These are phyloP conservation scores for Talaromyces verruculosus DNA, from an alignment of 2,329 filamentous ascomycete species.

Conservation along the genomic window DNA sequence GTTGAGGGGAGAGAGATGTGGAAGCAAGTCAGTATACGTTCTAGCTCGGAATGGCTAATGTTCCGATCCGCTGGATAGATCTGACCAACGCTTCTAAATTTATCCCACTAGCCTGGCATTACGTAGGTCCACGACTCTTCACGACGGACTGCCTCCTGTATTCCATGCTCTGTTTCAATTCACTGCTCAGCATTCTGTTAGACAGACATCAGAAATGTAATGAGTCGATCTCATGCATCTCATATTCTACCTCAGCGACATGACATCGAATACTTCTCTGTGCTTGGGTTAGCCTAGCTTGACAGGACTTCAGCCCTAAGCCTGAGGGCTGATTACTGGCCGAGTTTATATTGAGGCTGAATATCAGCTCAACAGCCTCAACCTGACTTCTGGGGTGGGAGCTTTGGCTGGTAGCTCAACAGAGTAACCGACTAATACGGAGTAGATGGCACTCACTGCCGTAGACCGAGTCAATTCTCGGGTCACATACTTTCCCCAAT, in stretches of 20 bases:
- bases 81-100: not conserved
- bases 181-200: not conserved
- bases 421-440: not conserved
- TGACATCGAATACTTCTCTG: not conserved
- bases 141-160: not conserved
- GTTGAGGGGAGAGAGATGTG: not conserved
- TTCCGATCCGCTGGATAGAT: not conserved
- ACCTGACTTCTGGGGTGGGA: not conserved
- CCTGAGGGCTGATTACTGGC: not conserved
- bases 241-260: not conserved
- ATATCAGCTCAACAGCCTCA: not conserved
- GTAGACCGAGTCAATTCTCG: not conserved
- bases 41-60: conserved; percentile 6
- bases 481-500: not conserved
- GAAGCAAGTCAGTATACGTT: not conserved
- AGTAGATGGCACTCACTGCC: not conserved
- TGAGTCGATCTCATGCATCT: not conserved
- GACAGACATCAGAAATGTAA: not conserved
- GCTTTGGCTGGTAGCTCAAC: not conserved
- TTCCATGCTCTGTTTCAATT: not conserved
- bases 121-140: not conserved
- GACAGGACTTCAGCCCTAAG: not conserved
- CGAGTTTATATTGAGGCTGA: conserved; percentile 1
- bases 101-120: not conserved
- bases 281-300: not conserved